Evolutionary conservation across 2,329 filamentous ascomycete species (phyloP), one percentile per base, ranked within the genome.

Genomic region (Claviceps arundinis): DNA sequence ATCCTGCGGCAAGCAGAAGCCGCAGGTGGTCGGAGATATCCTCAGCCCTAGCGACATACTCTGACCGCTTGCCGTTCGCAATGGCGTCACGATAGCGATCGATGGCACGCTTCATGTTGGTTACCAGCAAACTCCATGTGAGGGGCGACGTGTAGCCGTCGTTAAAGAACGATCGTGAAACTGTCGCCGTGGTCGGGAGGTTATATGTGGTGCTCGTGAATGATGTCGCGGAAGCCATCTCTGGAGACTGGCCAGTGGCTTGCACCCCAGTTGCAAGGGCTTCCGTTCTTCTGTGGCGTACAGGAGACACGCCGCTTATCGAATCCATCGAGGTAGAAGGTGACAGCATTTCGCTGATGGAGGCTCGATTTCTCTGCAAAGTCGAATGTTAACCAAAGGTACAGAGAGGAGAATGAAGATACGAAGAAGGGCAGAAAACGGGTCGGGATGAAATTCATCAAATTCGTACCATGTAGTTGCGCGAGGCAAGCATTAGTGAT

Each of bases 1-100:
- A 98, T 8, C 90, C 93, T 52, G 93, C 93, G 34, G 90, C 90
- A n/a, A 98, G 80, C 7, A 98, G 79, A 57, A 97, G 76, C 52
- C 93, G 86, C 52, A 98, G 74, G 65, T 98, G 91, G 65, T 98
- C 93, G 5, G 93, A 97, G 50, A 98, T 96, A 64, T 98, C 91
- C 68, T 98, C 93, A n/a, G 93, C 93, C 56, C 87, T 81, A 53
- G 85, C 84, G 26, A 97, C 93, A 66, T 95, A 97, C 64, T 97
- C 89, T 2, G 89, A 87, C 26, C 90, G 83, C 62, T 85, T 83
- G 56, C 84, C 85, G 60, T 82, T 86, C 56, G 84, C 84, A 60
- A 98, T 87, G n/a, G 88, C 87, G 59, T 94, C 86, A 46, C 89
- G 81, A 67, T 97, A 98, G 52, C 84, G 80, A 60, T 96, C 89